phyloP scores from a whole-genome alignment of 148 eudicot species.

The Agrostemma githago region DNA sequence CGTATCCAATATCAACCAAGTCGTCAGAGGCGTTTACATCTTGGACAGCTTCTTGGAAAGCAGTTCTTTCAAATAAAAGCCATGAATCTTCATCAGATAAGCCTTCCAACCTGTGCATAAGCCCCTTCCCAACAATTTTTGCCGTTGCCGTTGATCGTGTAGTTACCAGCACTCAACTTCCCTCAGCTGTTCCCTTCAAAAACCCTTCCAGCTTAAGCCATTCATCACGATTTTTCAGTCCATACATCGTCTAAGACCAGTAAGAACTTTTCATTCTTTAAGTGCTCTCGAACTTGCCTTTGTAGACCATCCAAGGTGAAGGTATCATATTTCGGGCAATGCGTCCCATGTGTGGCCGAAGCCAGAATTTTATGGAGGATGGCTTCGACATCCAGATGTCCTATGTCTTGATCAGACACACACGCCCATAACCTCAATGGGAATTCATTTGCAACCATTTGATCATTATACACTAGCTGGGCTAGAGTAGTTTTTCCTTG shows the following conservation, averaged over 20 bases:
- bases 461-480: slow-evolving; percentile 13
- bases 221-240: neutral
- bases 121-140: neutral
- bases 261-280: no score
- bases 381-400: slow-evolving; percentile 1
- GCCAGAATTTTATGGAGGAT: neutral
- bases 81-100: neutral
- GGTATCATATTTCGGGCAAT: neutral
- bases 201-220: neutral
- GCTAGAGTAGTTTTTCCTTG: slow-evolving; percentile 29
- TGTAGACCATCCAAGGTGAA: neutral
- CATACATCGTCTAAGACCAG: slow-evolving; percentile 8
- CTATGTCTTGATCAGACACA: slow-evolving; percentile 16
- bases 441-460: neutral
- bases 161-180: slow-evolving; percentile 14
- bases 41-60: neutral
- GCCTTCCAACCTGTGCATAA: neutral
- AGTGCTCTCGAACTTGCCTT: neutral
- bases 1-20: no score
- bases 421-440: slow-evolving; percentile 17
- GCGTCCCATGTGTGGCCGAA: neutral
- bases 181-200: neutral
- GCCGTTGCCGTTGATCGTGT: slow-evolving; percentile 14
- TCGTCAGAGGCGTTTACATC: neutral
- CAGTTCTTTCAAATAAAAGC: neutral